A percentile compares a stretch with the other conserved stretches of the same genome.
These are phyloP conservation scores for Beauveria medogensis DNA, from an alignment of 2,329 filamentous ascomycete genomes.

Conservation along the genomic window DNA sequence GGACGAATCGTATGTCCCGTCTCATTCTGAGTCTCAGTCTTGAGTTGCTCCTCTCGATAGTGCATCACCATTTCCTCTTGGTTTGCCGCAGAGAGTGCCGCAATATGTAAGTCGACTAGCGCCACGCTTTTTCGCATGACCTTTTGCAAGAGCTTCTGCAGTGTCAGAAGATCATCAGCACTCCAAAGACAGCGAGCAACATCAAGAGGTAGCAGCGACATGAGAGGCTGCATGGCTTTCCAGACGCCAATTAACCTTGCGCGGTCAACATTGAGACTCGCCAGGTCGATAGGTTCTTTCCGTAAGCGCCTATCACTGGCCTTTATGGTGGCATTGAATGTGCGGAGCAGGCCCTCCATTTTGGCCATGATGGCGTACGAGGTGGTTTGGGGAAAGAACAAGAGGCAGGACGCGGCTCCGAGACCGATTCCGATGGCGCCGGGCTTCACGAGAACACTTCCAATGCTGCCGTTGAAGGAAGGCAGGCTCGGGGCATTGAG, in stretches of 20 bases:
- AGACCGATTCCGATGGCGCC: conserved; percentile 37
- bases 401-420: conserved; percentile 32
- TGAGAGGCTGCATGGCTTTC: conserved; percentile 28
- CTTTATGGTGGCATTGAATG: conserved; percentile 24
- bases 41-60: not conserved
- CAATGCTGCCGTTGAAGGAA: conserved; percentile 30
- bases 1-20: not conserved
- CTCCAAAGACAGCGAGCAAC: conserved; percentile 37
- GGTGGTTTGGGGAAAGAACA: conserved; percentile 43
- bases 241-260: conserved; percentile 25
- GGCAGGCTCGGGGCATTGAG: conserved; percentile 34
- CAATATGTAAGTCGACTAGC: conserved; percentile 34
- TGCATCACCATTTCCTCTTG: conserved; percentile 16
- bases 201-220: conserved; percentile 38
- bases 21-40: not conserved
- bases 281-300: conserved; percentile 16
- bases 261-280: conserved; percentile 21
- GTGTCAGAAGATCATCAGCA: conserved; percentile 31
- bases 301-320: conserved; percentile 19
- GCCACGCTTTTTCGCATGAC: conserved; percentile 26
- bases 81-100: conserved; percentile 16
- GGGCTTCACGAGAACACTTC: conserved; percentile 33
- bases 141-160: conserved; percentile 29
- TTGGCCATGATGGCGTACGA: conserved; percentile 33
- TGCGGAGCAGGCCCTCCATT: conserved; percentile 22